A percentile compares a stretch with the other conserved stretches of the same genome.
phyloP scores from a whole-genome alignment of 2,329 filamentous ascomycete genomes.

The Hymenoscyphus fructigenus region DNA sequence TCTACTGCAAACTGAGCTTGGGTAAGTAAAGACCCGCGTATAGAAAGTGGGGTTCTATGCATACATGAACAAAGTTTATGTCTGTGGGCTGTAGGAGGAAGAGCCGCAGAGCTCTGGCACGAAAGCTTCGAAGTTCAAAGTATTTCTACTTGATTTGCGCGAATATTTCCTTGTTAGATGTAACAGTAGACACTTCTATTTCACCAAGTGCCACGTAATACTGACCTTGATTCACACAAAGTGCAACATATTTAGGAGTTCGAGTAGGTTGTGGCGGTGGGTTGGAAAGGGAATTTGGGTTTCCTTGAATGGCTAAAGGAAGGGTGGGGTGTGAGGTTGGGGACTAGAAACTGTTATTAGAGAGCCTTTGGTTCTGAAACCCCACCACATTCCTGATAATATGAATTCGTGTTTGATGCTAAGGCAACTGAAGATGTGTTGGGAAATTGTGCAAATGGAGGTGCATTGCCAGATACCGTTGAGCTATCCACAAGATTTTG shows the following conservation, averaged over 20 bases:
- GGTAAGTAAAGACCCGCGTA: background rate
- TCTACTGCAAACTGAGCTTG: background rate
- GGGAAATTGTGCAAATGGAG: background rate
- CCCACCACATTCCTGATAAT: too few species aligned
- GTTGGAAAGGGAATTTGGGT: background rate
- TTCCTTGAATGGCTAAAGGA: background rate
- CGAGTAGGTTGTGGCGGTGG: background rate
- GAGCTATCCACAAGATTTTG: background rate
- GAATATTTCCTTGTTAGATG: background rate
- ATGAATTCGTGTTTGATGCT: too few species aligned
- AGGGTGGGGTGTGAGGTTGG: background rate
- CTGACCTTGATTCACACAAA: background rate
- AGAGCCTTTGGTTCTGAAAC: too few species aligned
- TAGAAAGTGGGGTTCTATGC: background rate
- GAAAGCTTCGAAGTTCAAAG: background rate
- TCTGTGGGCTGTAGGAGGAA: background rate
- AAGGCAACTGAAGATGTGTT: background rate
- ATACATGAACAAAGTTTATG: background rate
- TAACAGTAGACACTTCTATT: background rate
- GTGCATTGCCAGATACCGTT: background rate
- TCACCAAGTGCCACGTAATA: background rate
- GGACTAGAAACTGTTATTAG: too few species aligned
- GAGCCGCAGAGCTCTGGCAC: background rate
- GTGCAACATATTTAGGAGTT: background rate
- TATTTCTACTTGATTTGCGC: background rate